Percentiles rank a stretch among this genome's conserved stretches.
Conservation (phyloP, 179 eudicot genomes). For the Nepenthes alata region DNA sequence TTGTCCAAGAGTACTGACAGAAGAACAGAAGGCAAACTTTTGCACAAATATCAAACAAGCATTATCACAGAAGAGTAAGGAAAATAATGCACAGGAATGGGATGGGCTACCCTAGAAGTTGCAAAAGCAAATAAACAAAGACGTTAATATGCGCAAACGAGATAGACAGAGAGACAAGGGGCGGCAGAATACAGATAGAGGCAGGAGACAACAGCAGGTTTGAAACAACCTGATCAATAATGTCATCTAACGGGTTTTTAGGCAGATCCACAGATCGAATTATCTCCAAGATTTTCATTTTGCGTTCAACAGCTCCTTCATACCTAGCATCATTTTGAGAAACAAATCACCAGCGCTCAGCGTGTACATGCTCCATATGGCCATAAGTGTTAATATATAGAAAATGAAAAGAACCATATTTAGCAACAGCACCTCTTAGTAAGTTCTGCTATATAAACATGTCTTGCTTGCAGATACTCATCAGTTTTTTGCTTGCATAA, state of each 20-base stretch:
- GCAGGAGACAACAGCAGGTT: neutral
- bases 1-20: too few relatives aligned
- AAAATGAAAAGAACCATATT: neutral
- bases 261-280: slow-evolving; percentile 87
- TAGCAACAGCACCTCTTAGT: slow-evolving; percentile 41
- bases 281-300: slow-evolving; percentile 62
- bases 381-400: too few relatives aligned
- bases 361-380: neutral
- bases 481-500: slow-evolving; percentile 94
- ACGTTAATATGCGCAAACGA: neutral
- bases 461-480: slow-evolving; percentile 69
- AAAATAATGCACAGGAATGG: neutral
- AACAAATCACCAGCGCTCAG: neutral
- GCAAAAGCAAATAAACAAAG: neutral
- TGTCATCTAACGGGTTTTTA: slow-evolving; percentile 96
- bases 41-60: neutral
- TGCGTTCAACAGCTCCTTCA: slow-evolving; percentile 76
- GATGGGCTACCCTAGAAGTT: neutral
- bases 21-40: too few relatives aligned
- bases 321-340: slow-evolving; percentile 37
- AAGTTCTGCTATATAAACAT: slow-evolving; percentile 63
- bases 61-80: neutral
- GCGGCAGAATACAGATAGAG: neutral
- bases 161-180: neutral
- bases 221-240: slow-evolving; percentile 74